A percentile compares a stretch with the other conserved stretches of the same genome.
Conservation (phyloP, 805 yeast genomes). For the Candida parachauliodes region DNA sequence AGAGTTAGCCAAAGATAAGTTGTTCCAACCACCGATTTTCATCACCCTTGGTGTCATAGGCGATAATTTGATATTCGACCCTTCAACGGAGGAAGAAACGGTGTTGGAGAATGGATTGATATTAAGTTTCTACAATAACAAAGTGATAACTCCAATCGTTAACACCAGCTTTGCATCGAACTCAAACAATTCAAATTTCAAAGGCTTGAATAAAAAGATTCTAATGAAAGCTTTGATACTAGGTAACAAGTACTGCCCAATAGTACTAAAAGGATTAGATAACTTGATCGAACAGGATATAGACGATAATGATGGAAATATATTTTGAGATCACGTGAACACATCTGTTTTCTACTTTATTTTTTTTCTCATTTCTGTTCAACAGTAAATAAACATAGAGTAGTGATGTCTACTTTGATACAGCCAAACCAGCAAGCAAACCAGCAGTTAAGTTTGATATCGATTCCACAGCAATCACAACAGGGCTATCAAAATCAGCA, state of each 20-base stretch:
- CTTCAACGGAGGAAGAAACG: conserved; percentile 83
- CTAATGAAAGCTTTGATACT: conserved; percentile 54
- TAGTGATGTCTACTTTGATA: background rate
- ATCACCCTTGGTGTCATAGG: conserved; percentile 78
- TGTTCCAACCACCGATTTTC: conserved; percentile 68
- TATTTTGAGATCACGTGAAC: conserved; percentile 15
- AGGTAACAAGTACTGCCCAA: conserved; percentile 57
- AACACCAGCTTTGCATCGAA: conserved; percentile 60
- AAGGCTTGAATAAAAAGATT: conserved; percentile 50
- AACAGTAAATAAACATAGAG: background rate
- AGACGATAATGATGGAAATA: conserved; percentile 28
- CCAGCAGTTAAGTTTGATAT: conserved; percentile 2
- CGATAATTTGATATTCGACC: conserved; percentile 68
- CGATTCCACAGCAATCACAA: too few relatives aligned
- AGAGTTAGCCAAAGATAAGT: conserved; percentile 14
- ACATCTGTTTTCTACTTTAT: background rate
- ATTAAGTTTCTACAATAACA: conserved; percentile 66
- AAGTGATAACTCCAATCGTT: conserved; percentile 68
- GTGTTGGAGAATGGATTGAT: conserved; percentile 83
- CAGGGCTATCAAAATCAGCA: too few relatives aligned
- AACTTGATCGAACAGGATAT: conserved; percentile 38
- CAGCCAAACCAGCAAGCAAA: background rate
- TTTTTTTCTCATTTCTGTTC: too few relatives aligned
- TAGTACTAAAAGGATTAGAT: conserved; percentile 59
- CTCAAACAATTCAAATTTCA: conserved; percentile 41